These are phyloP conservation scores for Leccinum huronense DNA, from an alignment of 1,284 basidiomycete genomes.

Conservation along the genomic window DNA sequence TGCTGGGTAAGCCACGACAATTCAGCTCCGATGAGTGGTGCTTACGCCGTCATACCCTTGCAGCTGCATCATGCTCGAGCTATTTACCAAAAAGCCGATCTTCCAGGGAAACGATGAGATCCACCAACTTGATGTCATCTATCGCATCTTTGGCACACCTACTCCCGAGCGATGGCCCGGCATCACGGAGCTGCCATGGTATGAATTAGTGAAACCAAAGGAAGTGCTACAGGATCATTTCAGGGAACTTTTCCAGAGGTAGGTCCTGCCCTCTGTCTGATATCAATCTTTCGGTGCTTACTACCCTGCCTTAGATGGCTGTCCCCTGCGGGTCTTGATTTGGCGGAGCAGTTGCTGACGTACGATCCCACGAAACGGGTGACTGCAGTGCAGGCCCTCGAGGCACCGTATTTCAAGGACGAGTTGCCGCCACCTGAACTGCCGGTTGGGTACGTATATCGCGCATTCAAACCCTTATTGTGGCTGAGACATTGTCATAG, in stretches of 20 bases:
- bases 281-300: constrained; percentile 4
- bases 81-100: constrained; percentile 91
- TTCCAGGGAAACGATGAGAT: constrained; percentile 98
- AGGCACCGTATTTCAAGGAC: constrained; percentile 77
- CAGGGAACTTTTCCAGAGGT: constrained; percentile 79
- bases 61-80: constrained; percentile 97
- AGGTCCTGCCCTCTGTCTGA: constrained; percentile 35
- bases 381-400: constrained; percentile 78
- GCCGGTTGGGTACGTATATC: constrained; percentile 71
- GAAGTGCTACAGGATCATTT: constrained; percentile 72
- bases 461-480: neutral
- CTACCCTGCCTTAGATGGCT: constrained; percentile 59
- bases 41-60: constrained; percentile 11
- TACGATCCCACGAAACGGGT: constrained; percentile 82
- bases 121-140: constrained; percentile 92
- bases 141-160: constrained; percentile 89
- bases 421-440: constrained; percentile 74
- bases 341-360: constrained; percentile 80
- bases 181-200: constrained; percentile 89
- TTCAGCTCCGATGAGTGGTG: neutral
- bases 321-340: constrained; percentile 77
- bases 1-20: constrained; percentile 67
- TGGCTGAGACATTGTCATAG: constrained; percentile 40
- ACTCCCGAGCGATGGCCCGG: constrained; percentile 81
- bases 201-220: constrained; percentile 93